Evolutionary conservation across 2,329 filamentous ascomycete genomes (phyloP).

Genomic region (Macrophomina pseudophaseolina): DNA sequence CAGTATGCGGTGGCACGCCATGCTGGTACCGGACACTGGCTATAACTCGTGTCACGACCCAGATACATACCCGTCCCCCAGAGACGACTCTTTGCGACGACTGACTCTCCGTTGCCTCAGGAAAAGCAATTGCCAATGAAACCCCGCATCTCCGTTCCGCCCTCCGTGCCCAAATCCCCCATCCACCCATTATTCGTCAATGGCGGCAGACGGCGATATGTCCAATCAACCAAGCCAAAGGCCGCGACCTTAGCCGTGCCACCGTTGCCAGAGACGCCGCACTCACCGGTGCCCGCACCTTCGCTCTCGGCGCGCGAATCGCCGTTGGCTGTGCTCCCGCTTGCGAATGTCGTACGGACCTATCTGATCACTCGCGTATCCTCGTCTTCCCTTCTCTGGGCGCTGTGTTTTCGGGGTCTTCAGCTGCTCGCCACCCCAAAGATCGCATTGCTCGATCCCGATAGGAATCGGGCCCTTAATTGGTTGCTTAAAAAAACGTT

Average conservation of each 20-base stretch:
- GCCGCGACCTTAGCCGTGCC: slow-evolving; percentile 13
- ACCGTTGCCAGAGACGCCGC: slow-evolving; percentile 9
- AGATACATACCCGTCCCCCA: background rate
- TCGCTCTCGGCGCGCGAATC: slow-evolving; percentile 1
- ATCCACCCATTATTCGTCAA: background rate
- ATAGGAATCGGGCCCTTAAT: slow-evolving; percentile 62
- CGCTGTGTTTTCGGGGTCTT: slow-evolving; percentile 1
- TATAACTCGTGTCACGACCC: background rate
- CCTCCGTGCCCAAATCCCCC: background rate
- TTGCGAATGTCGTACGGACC: slow-evolving; percentile 19
- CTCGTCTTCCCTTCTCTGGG: slow-evolving; percentile 8
- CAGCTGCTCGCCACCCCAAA: slow-evolving; percentile 13
- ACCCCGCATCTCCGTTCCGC: slow-evolving; percentile 6
- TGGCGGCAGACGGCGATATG: background rate
- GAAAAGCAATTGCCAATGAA: background rate
- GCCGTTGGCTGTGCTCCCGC: slow-evolving; percentile 14
- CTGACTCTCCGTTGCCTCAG: background rate
- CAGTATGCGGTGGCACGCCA: background rate
- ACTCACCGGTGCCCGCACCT: background rate
- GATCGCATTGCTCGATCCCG: slow-evolving; percentile 13
- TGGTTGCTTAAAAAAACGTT: slow-evolving; percentile 78
- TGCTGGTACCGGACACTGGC: background rate
- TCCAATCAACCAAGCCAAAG: slow-evolving; percentile 18
- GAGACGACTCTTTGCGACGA: background rate
- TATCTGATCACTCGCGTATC: slow-evolving; percentile 23